Percentiles rank a stretch among this genome's conserved stretches.
Conservation (phyloP, 768 basidiomycete species). For the Guyanaporus albipodus region DNA sequence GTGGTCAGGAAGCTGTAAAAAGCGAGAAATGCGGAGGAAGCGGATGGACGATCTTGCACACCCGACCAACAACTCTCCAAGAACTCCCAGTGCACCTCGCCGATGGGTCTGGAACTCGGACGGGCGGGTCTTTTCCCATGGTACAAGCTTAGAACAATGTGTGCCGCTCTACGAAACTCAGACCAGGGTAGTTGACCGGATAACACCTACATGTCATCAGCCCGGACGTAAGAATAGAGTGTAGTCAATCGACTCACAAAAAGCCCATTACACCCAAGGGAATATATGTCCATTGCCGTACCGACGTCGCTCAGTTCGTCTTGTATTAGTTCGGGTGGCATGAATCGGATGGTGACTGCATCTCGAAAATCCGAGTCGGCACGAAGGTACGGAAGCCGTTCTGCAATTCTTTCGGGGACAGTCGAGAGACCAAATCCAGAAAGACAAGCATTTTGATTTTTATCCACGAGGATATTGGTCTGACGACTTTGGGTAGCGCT, state of each 20-base stretch:
- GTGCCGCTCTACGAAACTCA: slow-evolving; percentile 7
- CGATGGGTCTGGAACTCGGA: slow-evolving; percentile 1
- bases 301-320: not conserved
- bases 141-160: slow-evolving; percentile 2
- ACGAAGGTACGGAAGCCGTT: slow-evolving; percentile 9
- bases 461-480: slow-evolving; percentile 16
- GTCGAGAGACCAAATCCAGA: slow-evolving; percentile 13
- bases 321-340: slow-evolving; percentile 11
- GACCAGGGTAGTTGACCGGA: slow-evolving; percentile 13
- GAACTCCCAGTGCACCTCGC: slow-evolving; percentile 9
- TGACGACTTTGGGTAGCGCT: not conserved
- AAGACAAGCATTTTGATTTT: slow-evolving; percentile 2
- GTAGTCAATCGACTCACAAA: not conserved
- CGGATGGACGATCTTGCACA: slow-evolving; percentile 9
- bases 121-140: slow-evolving; percentile 4
- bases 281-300: slow-evolving; percentile 7
- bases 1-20: slow-evolving; percentile 8
- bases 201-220: slow-evolving; percentile 4
- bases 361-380: slow-evolving; percentile 10
- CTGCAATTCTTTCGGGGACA: slow-evolving; percentile 12
- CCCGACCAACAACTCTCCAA: slow-evolving; percentile 10
- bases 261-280: slow-evolving; percentile 13
- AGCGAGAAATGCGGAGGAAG: slow-evolving; percentile 9
- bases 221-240: not conserved
- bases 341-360: slow-evolving; percentile 10